Conservation (phyloP, 768 basidiomycete genomes). For the Leucosporidium yakuticum region DNA sequence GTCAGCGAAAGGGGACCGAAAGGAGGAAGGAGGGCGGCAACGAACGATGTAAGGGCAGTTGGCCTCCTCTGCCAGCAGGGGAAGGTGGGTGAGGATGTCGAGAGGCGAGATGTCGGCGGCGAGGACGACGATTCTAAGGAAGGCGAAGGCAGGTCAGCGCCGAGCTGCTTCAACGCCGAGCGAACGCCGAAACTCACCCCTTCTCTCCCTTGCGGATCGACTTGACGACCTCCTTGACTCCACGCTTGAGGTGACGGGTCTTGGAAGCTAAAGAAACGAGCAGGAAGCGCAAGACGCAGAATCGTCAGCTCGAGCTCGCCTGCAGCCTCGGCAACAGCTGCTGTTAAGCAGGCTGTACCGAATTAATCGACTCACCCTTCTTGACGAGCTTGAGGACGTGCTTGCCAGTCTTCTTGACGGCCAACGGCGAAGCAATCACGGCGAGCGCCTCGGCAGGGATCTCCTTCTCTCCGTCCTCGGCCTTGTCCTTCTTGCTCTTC, state of each 20-base stretch:
- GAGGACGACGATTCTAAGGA: conserved; percentile 69
- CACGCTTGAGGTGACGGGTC: conserved; percentile 88
- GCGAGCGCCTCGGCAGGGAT: conserved; percentile 76
- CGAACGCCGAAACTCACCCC: conserved; percentile 56
- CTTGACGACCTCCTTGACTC: conserved; percentile 98
- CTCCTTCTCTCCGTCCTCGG: conserved; percentile 55
- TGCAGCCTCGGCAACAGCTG: too few species aligned
- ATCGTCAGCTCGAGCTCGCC: not conserved
- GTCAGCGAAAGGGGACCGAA: not conserved
- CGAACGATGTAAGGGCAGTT: conserved; percentile 77
- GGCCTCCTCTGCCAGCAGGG: conserved; percentile 88
- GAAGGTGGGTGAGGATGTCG: conserved; percentile 96
- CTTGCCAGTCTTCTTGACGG: conserved; percentile 85
- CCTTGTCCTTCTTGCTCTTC: conserved; percentile 65
- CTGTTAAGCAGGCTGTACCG: not conserved
- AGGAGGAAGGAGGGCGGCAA: not conserved
- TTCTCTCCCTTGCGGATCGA: conserved; percentile 95
- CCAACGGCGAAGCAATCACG: conserved; percentile 89
- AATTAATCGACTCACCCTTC: conserved; percentile 57
- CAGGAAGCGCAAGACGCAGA: not conserved
- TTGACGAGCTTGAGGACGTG: conserved; percentile 93
- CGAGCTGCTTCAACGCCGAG: not conserved
- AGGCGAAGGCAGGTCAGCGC: not conserved
- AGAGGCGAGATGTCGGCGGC: conserved; percentile 97
- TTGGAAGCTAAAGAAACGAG: conserved; percentile 64